Conservation (phyloP, 345 rosid genomes). For the Garcia nutans region DNA sequence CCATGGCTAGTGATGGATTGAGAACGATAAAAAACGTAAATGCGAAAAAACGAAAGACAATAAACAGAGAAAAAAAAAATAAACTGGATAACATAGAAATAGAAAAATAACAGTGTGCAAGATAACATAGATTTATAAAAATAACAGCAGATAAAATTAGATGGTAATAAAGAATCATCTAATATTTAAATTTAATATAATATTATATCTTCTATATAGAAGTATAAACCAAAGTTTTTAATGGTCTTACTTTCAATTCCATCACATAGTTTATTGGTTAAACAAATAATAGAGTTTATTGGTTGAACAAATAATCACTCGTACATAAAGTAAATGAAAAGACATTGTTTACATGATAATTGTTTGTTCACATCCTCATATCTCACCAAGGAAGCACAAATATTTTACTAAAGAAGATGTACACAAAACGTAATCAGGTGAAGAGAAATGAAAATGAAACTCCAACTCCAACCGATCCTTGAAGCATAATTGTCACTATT, state of each 20-base stretch:
- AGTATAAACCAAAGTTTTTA: not conserved
- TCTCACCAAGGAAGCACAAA: not conserved
- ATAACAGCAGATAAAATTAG: no score
- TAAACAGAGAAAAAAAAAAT: no score
- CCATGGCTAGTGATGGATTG: no score
- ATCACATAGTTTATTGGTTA: not conserved
- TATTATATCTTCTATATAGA: no score
- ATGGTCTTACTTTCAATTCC: not conserved
- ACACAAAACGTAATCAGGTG: conserved; percentile 37
- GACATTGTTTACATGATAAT: not conserved
- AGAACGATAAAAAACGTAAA: no score
- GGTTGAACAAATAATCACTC: not conserved
- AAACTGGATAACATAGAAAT: no score
- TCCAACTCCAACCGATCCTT: conserved; percentile 34
- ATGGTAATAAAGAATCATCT: no score
- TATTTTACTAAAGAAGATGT: conserved; percentile 23
- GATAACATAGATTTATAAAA: no score
- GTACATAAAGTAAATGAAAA: not conserved
- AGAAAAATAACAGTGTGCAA: no score
- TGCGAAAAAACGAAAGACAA: no score
- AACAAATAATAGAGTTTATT: no score
- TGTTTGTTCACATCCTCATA: not conserved
- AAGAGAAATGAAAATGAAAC: conserved; percentile 19
- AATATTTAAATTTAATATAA: no score
- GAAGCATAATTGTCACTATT: conserved; percentile 24